Percentiles rank a stretch among this genome's conserved stretches.
Conservation (phyloP, 768 basidiomycete genomes). For the Tricholoma sp. region DNA sequence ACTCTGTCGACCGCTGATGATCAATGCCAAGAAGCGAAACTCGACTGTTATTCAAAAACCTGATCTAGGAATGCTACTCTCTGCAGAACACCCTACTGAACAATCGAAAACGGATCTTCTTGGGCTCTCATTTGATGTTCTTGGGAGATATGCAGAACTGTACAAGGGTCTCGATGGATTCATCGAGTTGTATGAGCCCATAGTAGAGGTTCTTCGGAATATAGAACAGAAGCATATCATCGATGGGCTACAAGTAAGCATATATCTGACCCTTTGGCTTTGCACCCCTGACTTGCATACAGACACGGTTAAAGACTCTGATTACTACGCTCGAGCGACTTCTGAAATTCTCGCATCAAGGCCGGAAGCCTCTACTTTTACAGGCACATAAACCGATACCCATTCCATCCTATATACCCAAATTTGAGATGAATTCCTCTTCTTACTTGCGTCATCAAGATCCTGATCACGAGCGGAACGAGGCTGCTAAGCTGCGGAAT, state of each 20-base stretch:
- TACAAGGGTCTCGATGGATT: constrained; percentile 80
- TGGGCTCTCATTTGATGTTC: constrained; percentile 53
- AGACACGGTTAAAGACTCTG: constrained; percentile 46
- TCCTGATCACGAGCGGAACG: constrained; percentile 89
- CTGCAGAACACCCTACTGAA: constrained; percentile 32
- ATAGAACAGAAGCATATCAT: constrained; percentile 44
- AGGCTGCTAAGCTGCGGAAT: constrained; percentile 76
- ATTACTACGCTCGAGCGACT: constrained; percentile 52
- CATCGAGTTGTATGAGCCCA: constrained; percentile 77
- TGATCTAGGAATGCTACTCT: constrained; percentile 41
- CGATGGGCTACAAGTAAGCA: constrained; percentile 49
- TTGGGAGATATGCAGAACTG: constrained; percentile 66
- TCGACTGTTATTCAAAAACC: constrained; percentile 37
- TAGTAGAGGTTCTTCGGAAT: constrained; percentile 50
- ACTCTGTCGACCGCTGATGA: constrained; percentile 31
- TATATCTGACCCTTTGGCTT: constrained; percentile 4
- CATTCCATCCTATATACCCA: constrained; percentile 89
- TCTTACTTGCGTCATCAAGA: constrained; percentile 78
- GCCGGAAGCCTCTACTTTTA: constrained; percentile 73
- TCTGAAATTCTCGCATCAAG: constrained; percentile 66
- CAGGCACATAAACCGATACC: constrained; percentile 97
- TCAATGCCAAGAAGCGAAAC: constrained; percentile 38
- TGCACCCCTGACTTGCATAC: constrained; percentile 10
- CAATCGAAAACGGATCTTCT: constrained; percentile 75
- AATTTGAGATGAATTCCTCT: constrained; percentile 78